Conservation (phyloP, 352 stramenopile species). For the Phytophthora cryptogea region DNA sequence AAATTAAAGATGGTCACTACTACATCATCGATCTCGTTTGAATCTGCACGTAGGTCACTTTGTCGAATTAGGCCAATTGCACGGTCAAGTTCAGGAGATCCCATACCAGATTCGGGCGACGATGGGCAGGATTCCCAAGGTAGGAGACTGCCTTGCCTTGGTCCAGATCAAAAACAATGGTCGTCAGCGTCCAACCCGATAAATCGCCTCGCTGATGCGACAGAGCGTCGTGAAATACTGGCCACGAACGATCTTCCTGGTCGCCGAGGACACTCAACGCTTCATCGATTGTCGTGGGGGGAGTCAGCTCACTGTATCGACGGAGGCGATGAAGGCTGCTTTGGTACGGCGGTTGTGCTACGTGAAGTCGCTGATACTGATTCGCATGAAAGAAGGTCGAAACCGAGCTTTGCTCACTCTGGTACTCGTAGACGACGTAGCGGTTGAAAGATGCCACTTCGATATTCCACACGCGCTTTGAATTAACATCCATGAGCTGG, state of each 20-base stretch:
- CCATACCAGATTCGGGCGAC: slow-evolving; percentile 46
- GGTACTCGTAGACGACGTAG: slow-evolving; percentile 48
- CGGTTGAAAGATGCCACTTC: slow-evolving; percentile 71
- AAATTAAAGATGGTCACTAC: background rate
- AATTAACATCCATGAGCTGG: slow-evolving; percentile 70
- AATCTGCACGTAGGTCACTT: background rate
- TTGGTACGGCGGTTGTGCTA: slow-evolving; percentile 62
- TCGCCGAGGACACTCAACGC: slow-evolving; percentile 68
- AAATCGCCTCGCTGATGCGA: slow-evolving; percentile 65
- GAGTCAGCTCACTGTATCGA: slow-evolving; percentile 56
- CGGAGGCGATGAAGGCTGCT: slow-evolving; percentile 71
- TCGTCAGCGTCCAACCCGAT: slow-evolving; percentile 74
- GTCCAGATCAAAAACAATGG: slow-evolving; percentile 65
- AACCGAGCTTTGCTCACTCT: slow-evolving; percentile 15
- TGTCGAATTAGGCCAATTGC: background rate
- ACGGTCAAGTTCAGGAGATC: slow-evolving; percentile 50
- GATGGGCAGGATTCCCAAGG: slow-evolving; percentile 45
- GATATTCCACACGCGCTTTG: slow-evolving; percentile 62
- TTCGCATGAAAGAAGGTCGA: slow-evolving; percentile 72
- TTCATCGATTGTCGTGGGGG: slow-evolving; percentile 44
- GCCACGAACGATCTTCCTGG: slow-evolving; percentile 59
- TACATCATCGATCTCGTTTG: too few relatives aligned
- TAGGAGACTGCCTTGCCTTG: slow-evolving; percentile 51
- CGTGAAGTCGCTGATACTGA: slow-evolving; percentile 71
- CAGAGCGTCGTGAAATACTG: slow-evolving; percentile 64